Evolutionary conservation across 768 basidiomycete genomes (phyloP), one percentile per base, ranked within the genome.

Genomic region (Astraeus odoratus): DNA sequence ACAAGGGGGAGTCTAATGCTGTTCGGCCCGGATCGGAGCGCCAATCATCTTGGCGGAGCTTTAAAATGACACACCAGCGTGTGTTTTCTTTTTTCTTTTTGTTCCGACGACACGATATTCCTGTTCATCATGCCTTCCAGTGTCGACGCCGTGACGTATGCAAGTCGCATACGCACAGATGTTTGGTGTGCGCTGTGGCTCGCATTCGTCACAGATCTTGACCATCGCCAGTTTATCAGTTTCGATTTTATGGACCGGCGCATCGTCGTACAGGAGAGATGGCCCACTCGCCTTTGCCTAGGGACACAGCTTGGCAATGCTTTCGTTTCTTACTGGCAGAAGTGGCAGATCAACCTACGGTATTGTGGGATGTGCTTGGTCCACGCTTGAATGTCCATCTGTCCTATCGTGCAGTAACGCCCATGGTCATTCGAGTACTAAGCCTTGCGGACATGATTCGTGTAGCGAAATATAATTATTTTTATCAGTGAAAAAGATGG

Each of bases 401-500:
- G 57, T 59, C n/a, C n/a, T n/a, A 45, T 59, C 64, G 13, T 37
- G 18, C 6, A 20, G 69, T 61, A 57, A 50, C 40, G 42, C 42
- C 45, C 46, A 66, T 84, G 83, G 78, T 57, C 75, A 74, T 75
- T 79, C 75, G 82, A 84, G 83, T 83, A 86, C 83, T 86, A 85
- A 81, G 69, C 75, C 71, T 64, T 50, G 79, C 69, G 59, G 55
- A 80, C 69, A 76, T 67, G 10, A 13, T 39, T 12, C 25, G 26
- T 16, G 24, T 4, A 12, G 31, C 15, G 10, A 42, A 23, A 20
- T 35, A 7, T 9, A 13, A n/a, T 33, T 27, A 19, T 19, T 8
- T 30, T 13, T 2, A 13, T 10, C 33, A 16, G 22, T 37, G n/a
- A n/a, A n/a, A n/a, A n/a, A n/a, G n/a, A n/a, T n/a, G n/a, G n/a